phyloP scores from a whole-genome alignment of 2,329 filamentous ascomycete species.

The Microdochium bolleyi region DNA sequence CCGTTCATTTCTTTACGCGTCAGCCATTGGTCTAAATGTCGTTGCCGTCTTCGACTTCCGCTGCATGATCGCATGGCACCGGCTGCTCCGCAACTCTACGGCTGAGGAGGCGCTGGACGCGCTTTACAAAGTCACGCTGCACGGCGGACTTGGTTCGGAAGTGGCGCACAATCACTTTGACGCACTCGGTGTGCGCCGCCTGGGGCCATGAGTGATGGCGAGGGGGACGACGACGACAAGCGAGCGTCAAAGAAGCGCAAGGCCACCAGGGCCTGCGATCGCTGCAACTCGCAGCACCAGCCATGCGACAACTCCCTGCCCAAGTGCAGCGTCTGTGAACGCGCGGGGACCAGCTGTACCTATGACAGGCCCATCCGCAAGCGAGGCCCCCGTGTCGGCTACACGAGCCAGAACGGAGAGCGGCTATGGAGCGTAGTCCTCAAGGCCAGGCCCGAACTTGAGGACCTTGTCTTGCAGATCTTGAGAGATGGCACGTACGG shows the following conservation, averaged over 20 bases:
- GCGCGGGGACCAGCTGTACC: constrained; percentile 23
- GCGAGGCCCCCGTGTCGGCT: constrained; percentile 22
- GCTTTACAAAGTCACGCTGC: not conserved
- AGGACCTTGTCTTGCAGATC: constrained; percentile 20
- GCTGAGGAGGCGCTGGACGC: not conserved
- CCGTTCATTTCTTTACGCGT: no score
- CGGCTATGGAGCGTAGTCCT: constrained; percentile 22
- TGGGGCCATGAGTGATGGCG: constrained; percentile 24
- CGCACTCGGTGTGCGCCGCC: not conserved
- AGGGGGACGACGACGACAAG: constrained; percentile 20
- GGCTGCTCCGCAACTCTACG: not conserved
- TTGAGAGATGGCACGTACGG: constrained; percentile 18
- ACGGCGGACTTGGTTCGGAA: not conserved
- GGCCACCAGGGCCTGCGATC: constrained; percentile 30
- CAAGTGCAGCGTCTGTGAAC: constrained; percentile 35
- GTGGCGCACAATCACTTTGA: not conserved
- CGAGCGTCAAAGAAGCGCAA: constrained; percentile 24
- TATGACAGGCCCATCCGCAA: constrained; percentile 25
- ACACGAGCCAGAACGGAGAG: constrained; percentile 24
- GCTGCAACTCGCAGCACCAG: constrained; percentile 38
- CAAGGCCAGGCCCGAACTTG: constrained; percentile 20
- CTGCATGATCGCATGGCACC: not conserved
- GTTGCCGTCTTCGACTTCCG: no score
- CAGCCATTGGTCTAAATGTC: no score
- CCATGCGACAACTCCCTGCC: constrained; percentile 38